Evolutionary conservation across 495 filamentous ascomycete species (phyloP).

Genomic region (Penicillium simplicissimum): DNA sequence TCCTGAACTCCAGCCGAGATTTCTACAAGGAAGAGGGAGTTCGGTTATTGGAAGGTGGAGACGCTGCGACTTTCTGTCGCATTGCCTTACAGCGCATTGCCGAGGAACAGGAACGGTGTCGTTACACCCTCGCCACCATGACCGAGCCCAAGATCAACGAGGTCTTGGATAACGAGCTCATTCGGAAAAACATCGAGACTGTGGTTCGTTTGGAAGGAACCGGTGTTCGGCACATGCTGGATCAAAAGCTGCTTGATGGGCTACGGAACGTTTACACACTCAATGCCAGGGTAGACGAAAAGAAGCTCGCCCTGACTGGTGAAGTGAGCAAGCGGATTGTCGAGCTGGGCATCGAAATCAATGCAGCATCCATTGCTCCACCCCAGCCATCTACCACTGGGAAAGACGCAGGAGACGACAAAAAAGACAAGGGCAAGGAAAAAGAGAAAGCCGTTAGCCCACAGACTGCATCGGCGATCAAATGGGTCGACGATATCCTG

Average conservation of each 20-base stretch:
- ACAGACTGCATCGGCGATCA: constrained; percentile 79
- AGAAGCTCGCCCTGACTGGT: constrained; percentile 67
- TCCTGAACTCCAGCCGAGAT: constrained; percentile 63
- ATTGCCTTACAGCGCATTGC: constrained; percentile 68
- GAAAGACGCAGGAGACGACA: constrained; percentile 37
- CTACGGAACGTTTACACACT: constrained; percentile 75
- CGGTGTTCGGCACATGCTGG: constrained; percentile 86
- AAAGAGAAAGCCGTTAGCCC: constrained; percentile 56
- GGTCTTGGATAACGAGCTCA: constrained; percentile 80
- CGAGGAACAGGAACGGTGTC: constrained; percentile 81
- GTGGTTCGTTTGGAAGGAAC: constrained; percentile 82
- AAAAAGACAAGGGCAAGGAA: constrained; percentile 49
- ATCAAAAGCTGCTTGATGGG: constrained; percentile 78
- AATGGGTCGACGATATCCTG: constrained; percentile 93
- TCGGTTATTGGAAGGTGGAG: constrained; percentile 69
- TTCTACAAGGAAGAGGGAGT: constrained; percentile 81
- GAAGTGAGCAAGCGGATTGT: constrained; percentile 73
- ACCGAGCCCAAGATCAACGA: constrained; percentile 72
- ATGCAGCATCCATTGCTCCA: constrained; percentile 56
- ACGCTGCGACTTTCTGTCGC: constrained; percentile 83
- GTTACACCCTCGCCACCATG: constrained; percentile 68
- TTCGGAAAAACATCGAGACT: constrained; percentile 71
- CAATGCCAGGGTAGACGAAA: constrained; percentile 73
- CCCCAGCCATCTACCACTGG: constrained; percentile 25
- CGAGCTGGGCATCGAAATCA: constrained; percentile 79